Evolutionary conservation across 768 basidiomycete species (phyloP).

Genomic region (Rhizopogon vulgaris): DNA sequence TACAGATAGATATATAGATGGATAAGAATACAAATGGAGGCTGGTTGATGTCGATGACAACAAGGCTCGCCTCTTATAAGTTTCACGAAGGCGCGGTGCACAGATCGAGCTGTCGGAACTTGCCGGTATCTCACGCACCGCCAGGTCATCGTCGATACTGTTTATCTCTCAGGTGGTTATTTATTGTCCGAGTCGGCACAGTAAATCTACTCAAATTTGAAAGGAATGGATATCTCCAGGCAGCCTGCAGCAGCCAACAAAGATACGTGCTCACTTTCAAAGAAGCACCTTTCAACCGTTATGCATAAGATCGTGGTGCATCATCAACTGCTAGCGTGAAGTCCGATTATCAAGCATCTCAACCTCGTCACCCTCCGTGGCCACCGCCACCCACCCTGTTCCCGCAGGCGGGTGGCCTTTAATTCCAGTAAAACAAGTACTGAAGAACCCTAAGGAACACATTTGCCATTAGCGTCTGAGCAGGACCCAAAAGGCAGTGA

Average conservation of each 20-base stretch:
- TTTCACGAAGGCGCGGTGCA: conserved; percentile 1
- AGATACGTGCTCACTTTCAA: neutral
- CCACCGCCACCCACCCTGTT: conserved; percentile 73
- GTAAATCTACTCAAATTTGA: no score
- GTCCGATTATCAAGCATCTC: conserved; percentile 49
- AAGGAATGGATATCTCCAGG: neutral
- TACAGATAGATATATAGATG: neutral
- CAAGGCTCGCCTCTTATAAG: neutral
- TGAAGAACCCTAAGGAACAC: conserved; percentile 32
- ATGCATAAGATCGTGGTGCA: neutral
- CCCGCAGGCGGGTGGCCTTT: conserved; percentile 46
- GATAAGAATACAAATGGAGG: neutral
- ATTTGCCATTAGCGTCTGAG: conserved; percentile 1
- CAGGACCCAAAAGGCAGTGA: conserved; percentile 2
- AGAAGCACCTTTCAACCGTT: neutral
- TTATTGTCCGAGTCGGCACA: no score
- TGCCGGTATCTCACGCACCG: conserved; percentile 11
- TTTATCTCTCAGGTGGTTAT: no score
- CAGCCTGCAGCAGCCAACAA: neutral
- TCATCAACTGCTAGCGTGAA: conserved; percentile 14
- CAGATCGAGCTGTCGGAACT: conserved; percentile 3
- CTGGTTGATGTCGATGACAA: neutral
- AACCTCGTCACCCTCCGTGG: conserved; percentile 60
- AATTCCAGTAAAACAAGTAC: conserved; percentile 38
- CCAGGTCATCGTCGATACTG: neutral